These are phyloP conservation scores for Beauveria sp. DNA, from an alignment of 2,329 filamentous ascomycete genomes.

Conservation along the genomic window DNA sequence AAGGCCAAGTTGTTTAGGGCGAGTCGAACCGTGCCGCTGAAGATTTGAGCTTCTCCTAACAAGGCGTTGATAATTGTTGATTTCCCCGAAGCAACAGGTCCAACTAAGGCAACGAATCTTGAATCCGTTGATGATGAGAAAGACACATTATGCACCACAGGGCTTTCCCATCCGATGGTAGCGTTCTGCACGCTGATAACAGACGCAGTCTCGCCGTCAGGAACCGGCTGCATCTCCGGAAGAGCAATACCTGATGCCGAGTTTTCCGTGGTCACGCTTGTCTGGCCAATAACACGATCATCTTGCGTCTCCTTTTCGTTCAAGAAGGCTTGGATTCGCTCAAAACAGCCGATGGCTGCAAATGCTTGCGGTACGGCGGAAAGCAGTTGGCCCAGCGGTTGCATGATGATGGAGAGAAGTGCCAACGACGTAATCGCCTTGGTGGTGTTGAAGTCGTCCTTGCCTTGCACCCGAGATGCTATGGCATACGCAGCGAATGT, in stretches of 20 bases:
- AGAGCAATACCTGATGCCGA: not conserved
- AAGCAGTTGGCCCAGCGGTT: slow-evolving; percentile 4
- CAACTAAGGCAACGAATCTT: slow-evolving; percentile 5
- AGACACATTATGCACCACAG: slow-evolving; percentile 11
- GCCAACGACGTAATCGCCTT: slow-evolving; percentile 10
- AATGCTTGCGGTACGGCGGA: not conserved
- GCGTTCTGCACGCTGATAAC: slow-evolving; percentile 9
- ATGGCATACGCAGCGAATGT: slow-evolving; percentile 10
- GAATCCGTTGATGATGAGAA: slow-evolving; percentile 4
- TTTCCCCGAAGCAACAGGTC: slow-evolving; percentile 8
- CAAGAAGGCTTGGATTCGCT: slow-evolving; percentile 8
- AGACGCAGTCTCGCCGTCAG: not conserved
- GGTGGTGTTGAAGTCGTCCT: slow-evolving; percentile 5
- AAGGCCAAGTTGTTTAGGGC: slow-evolving; percentile 1
- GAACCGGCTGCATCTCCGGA: not conserved
- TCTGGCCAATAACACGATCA: slow-evolving; percentile 5
- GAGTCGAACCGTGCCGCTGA: not conserved
- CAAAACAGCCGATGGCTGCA: slow-evolving; percentile 7
- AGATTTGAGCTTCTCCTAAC: slow-evolving; percentile 4
- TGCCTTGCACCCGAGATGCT: not conserved
- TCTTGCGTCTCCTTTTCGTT: slow-evolving; percentile 4
- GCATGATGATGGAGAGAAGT: not conserved
- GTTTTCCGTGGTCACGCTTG: not conserved
- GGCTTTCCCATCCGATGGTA: slow-evolving; percentile 9
- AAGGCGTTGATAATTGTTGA: slow-evolving; percentile 6